Base-by-base conservation (phyloP, 257 asterid species). In the Verbena officinalis region DNA sequence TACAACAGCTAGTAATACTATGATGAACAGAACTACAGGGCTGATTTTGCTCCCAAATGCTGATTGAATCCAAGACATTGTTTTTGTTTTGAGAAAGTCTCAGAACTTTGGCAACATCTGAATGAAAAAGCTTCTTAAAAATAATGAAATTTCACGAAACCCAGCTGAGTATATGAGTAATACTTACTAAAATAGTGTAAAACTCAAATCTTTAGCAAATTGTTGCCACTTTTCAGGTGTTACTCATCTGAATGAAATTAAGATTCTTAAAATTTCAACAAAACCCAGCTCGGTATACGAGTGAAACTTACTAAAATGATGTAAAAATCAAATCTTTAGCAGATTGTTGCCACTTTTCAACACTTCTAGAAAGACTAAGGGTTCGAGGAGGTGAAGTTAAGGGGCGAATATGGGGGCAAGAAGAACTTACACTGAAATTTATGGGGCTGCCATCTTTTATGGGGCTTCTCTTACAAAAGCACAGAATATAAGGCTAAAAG, bases 21-120 rank as follows among this genome's bases (percentile, higher is more conserved):
- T 81, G 45, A 80, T 68, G 79, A 87, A 74, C 34, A 93, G 72
- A 30, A 87, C 54, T 14, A 77, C 55, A 5, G 95, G 90, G 67
- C 95, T 93, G 34, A 81, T 68, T 83, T 69, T 84, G 65, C 68
- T 72, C 36, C 96, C 92, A 55, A 84, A 83, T 16, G 89, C 64
- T 21, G 90, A 80, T 64, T 82, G 85, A 75, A 85, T 66, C 91
- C 83, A 70, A 75, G 86, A 77, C 92, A 90, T 89, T 64, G 68
- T 74, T 7, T 36, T 36, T 36, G 8, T 36, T 36, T 36, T 7
- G 5, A 27, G 5, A 27, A 27, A 27, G 5, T 44, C 7, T 24
- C 11, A 62, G 66, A 67, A 58, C 43, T 39, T 33, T 45, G 45
- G 17, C 66, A 16, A 21, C 75, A 72, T 63, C 57, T 43, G 75